Evolutionary conservation across 345 rosid genomes (phyloP).

Genomic region (Crucihimalaya himalaica): DNA sequence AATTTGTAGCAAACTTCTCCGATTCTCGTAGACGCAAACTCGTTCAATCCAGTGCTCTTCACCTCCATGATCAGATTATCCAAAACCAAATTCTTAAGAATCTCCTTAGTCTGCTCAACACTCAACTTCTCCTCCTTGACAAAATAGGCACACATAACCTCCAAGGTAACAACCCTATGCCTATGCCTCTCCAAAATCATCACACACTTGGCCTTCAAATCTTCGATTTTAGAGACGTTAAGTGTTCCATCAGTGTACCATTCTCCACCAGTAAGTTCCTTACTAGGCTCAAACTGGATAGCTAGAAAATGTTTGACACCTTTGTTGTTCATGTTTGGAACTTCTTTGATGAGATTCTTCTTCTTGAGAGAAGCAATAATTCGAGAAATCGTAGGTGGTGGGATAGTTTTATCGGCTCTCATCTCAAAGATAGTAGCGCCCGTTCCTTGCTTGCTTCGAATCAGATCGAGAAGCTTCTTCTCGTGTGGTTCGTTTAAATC

Average conservation of each 20-base stretch:
- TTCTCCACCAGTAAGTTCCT: conserved; percentile 73
- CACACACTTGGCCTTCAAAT: conserved; percentile 48
- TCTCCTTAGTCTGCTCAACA: conserved; percentile 56
- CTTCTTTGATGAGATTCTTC: conserved; percentile 61
- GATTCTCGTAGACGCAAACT: conserved; percentile 41
- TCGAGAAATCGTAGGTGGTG: conserved; percentile 41
- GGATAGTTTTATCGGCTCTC: conserved; percentile 50
- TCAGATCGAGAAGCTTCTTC: conserved; percentile 43
- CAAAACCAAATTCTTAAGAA: conserved; percentile 63
- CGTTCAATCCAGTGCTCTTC: conserved; percentile 63
- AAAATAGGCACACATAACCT: conserved; percentile 42
- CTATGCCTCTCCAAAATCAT: conserved; percentile 32
- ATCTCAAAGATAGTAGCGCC: conserved; percentile 59
- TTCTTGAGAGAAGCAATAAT: conserved; percentile 47
- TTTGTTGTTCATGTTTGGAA: conserved; percentile 60
- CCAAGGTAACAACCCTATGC: conserved; percentile 54
- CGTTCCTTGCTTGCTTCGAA: conserved; percentile 57
- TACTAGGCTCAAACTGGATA: conserved; percentile 61
- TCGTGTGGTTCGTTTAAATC: conserved; percentile 54
- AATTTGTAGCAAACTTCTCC: conserved; percentile 59
- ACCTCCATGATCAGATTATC: conserved; percentile 64
- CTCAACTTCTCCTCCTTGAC: conserved; percentile 37
- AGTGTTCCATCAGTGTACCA: conserved; percentile 75
- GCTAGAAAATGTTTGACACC: conserved; percentile 62
- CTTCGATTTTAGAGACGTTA: conserved; percentile 46